A percentile compares a stretch with the other conserved stretches of the same genome.
These are phyloP conservation scores for Pascua guehoae DNA, from an alignment of 1,284 basidiomycete genomes.

Conservation along the genomic window DNA sequence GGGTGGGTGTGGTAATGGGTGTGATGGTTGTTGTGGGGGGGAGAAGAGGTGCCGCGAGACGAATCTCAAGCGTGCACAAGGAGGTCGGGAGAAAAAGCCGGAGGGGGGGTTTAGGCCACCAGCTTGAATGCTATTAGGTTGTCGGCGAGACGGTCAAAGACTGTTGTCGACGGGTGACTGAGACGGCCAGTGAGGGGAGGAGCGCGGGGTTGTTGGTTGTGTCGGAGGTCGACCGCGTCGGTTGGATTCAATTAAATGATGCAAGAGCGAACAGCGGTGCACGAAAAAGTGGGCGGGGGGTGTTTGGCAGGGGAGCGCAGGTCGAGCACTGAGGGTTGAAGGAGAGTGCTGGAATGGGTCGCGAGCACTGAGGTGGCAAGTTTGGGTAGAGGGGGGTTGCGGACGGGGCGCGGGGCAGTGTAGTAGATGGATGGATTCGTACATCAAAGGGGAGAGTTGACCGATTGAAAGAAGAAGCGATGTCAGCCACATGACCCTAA, in stretches of 20 bases:
- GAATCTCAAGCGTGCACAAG: slow-evolving; percentile 50
- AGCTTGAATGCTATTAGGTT: slow-evolving; percentile 28
- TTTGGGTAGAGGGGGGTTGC: neutral
- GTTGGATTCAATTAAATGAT: too few species aligned
- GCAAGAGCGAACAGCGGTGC: too few species aligned
- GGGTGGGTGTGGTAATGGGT: neutral
- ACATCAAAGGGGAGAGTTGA: too few species aligned
- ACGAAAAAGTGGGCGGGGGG: too few species aligned
- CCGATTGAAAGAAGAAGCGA: too few species aligned
- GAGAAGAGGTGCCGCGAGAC: slow-evolving; percentile 47
- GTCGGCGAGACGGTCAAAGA: neutral
- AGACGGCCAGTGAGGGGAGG: too few species aligned
- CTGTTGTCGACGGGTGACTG: neutral
- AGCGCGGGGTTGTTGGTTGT: too few species aligned
- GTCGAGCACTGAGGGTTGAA: neutral
- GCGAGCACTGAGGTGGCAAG: slow-evolving; percentile 6
- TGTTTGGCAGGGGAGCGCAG: too few species aligned
- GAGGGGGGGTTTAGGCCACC: slow-evolving; percentile 28
- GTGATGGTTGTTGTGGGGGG: slow-evolving; percentile 2
- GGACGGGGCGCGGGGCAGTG: too few species aligned
- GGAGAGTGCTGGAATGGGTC: slow-evolving; percentile 12
- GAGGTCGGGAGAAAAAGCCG: slow-evolving; percentile 34
- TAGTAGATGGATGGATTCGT: neutral
- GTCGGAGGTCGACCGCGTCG: too few species aligned
- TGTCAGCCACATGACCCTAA: too few species aligned